Base-by-base conservation (phyloP, 768 basidiomycete species). In the Pilatotrama ljubarskyi region DNA sequence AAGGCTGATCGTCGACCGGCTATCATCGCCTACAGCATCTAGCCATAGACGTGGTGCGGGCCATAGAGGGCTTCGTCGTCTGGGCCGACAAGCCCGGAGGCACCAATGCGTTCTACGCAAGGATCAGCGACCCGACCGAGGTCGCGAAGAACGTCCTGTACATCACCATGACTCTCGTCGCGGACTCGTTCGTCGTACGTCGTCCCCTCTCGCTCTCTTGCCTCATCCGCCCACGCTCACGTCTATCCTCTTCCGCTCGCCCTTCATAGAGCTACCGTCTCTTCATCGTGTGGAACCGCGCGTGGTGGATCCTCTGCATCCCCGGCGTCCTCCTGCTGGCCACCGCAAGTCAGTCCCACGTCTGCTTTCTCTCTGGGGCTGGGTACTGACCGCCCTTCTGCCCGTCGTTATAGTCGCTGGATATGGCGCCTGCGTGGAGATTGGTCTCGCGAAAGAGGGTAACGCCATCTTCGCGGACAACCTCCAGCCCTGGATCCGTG, bases 71-170 rank as follows among this genome's bases (percentile, higher is more conserved):
- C 8, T 63, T 59, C 54, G 58, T 59, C 14, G 50, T 48, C 14
- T 36, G 48, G 38, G 61, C 56, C 4, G 43, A 50, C 9, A 56
- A 41, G 15, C 58, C 58, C 15, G 37, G 18, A 11, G 62, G 58
- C 8, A 56, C 62, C 1, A 18, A 36, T 8, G 20, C 11, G 17
- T 59, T 55, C 56, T 63, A 63, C 48, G 42, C 52, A 10, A 32
- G 13, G 3, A 47, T 63, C 32, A 55, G 47, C 36, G 43, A 53
- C 43, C 62, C 58, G 8, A 63, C 62, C 0, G 47, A 51, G 15
- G 58, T 63, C 36, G 62, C 62, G 18, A 63, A 63, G 58, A 56
- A 59, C 50, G 62, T 56, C 36, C 32, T 63, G 11, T 63, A 63
- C 29, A 63, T 63, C 53, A 59, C 51, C 18, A 59, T 59, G 58